Percentiles rank a stretch among this genome's conserved stretches.
phyloP scores from a whole-genome alignment of 306 rosid genomes.

The Hylodesmum podocarpum region DNA sequence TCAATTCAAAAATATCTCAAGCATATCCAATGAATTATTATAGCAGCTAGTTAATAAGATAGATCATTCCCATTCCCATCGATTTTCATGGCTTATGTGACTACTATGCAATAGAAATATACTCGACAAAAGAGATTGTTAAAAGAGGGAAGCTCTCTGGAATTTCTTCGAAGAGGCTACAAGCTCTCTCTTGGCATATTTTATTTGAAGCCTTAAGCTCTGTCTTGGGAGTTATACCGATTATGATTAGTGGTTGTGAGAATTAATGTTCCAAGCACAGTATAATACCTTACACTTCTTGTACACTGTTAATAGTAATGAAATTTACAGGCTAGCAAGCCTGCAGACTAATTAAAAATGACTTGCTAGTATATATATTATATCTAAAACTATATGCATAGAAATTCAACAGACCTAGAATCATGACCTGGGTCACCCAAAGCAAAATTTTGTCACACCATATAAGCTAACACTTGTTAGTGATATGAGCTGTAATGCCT shows the following conservation, averaged over 20 bases:
- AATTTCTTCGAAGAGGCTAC: constrained; percentile 5
- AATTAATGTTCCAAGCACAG: background rate
- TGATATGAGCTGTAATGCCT: constrained; percentile 2
- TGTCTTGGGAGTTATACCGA: background rate
- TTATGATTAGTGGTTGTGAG: background rate
- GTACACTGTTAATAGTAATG: background rate
- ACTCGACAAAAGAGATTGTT: no score
- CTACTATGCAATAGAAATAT: no score
- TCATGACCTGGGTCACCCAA: background rate
- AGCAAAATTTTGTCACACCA: background rate
- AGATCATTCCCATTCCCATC: no score
- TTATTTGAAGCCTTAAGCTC: background rate
- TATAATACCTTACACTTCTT: background rate
- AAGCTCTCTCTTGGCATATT: constrained; percentile 17
- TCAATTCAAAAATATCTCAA: no score
- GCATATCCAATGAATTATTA: no score
- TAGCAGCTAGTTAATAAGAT: no score
- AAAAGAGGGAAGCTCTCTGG: background rate
- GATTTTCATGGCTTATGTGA: no score
- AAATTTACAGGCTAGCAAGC: background rate
- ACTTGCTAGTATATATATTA: background rate
- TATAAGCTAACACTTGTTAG: background rate
- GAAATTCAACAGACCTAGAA: background rate
- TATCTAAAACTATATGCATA: background rate
- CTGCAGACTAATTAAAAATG: background rate